Conservation (phyloP, 108 stramenopile species). For the Asterionellopsis glacialis region DNA sequence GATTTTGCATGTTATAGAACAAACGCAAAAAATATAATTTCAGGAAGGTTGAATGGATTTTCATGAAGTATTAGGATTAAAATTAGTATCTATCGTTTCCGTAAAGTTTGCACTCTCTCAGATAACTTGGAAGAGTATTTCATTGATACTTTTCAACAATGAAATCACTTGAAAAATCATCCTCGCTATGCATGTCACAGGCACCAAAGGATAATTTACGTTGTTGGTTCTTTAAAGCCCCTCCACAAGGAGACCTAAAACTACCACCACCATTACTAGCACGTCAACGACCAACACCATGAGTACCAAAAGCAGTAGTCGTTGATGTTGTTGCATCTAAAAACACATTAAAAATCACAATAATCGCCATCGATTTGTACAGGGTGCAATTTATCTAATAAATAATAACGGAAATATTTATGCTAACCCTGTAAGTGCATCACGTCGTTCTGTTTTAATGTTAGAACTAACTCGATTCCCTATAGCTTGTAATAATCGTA, state of each 20-base stretch:
- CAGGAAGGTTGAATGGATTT: too few relatives aligned
- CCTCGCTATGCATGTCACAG: background rate
- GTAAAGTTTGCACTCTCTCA: constrained; percentile 49
- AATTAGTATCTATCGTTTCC: constrained; percentile 55
- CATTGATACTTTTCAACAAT: constrained; percentile 49
- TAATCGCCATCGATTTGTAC: constrained; percentile 67
- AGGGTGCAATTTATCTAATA: constrained; percentile 33
- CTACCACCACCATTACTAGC: too few relatives aligned
- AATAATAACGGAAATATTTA: constrained; percentile 64
- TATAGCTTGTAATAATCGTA: constrained; percentile 48
- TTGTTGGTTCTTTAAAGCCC: too few relatives aligned
- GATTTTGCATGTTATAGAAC: too few relatives aligned
- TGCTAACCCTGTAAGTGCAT: constrained; percentile 74
- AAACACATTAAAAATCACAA: constrained; percentile 43
- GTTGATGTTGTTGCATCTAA: constrained; percentile 6
- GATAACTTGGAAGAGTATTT: constrained; percentile 72
- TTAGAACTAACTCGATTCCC: constrained; percentile 65
- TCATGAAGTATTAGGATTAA: too few relatives aligned
- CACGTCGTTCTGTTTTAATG: constrained; percentile 59
- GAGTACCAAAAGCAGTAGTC: too few relatives aligned
- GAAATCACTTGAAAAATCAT: background rate
- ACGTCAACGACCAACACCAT: too few relatives aligned
- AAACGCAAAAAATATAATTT: too few relatives aligned
- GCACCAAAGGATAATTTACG: background rate
- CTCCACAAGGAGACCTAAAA: too few relatives aligned